phyloP scores from a whole-genome alignment of 352 stramenopile species.

The Blastocystis sp. region DNA sequence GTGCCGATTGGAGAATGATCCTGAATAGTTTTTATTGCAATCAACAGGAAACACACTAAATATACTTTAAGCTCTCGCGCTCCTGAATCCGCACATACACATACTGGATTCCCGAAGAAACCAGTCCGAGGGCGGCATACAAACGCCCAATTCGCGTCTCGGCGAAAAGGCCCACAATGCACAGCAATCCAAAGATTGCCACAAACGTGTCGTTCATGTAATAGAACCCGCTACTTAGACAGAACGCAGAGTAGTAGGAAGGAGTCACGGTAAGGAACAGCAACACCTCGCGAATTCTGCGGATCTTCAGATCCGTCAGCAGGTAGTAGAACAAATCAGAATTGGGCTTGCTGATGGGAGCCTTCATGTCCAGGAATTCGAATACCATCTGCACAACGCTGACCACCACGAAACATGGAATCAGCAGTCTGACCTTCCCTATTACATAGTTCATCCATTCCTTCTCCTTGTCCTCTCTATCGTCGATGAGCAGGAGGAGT shows the following conservation, averaged over 20 bases:
- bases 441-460: neutral
- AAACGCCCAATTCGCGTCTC: conserved; percentile 11
- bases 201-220: conserved; percentile 36
- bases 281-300: conserved; percentile 19
- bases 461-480: neutral
- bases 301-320: conserved; percentile 19
- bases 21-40: neutral
- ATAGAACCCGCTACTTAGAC: conserved; percentile 46
- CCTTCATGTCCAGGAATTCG: conserved; percentile 23
- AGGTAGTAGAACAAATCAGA: conserved; percentile 14
- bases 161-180: conserved; percentile 29
- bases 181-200: conserved; percentile 48
- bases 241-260: conserved; percentile 46
- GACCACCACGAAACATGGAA: conserved; percentile 18
- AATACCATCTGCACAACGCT: conserved; percentile 2
- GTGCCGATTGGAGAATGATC: neutral
- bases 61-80: conserved; percentile 57
- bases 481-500: neutral
- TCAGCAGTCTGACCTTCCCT: neutral
- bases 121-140: conserved; percentile 2
- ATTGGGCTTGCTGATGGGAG: conserved; percentile 41
- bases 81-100: conserved; percentile 35
- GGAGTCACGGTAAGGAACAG: conserved; percentile 17
- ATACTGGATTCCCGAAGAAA: conserved; percentile 18
- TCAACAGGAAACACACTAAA: conserved; percentile 46